Conservation (phyloP, 345 rosid species). For the Hypericum perforatum region DNA sequence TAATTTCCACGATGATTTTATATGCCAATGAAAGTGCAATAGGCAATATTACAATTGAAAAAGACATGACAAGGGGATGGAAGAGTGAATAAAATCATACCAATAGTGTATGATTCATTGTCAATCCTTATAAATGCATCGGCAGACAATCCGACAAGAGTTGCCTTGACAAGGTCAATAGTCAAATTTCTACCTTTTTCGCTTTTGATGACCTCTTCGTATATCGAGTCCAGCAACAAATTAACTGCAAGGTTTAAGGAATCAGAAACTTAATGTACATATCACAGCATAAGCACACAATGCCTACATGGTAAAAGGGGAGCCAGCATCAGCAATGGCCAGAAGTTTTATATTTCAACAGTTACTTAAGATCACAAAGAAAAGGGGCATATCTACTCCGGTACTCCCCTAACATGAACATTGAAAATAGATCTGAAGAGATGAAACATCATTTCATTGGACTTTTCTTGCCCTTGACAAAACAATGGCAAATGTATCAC, state of each 20-base stretch:
- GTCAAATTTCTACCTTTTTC: slow-evolving; percentile 68
- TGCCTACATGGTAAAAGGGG: too few species aligned
- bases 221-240: slow-evolving; percentile 52
- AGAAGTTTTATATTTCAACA: too few species aligned
- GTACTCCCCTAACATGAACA: too few species aligned
- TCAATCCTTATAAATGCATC: slow-evolving; percentile 33
- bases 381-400: too few species aligned
- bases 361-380: too few species aligned
- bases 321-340: slow-evolving; percentile 9
- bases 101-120: slow-evolving; percentile 43
- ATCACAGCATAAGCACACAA: too few species aligned
- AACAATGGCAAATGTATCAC: too few species aligned
- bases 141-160: slow-evolving; percentile 41
- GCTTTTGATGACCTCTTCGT: slow-evolving; percentile 70
- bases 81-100: slow-evolving; percentile 25
- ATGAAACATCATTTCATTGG: too few species aligned
- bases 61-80: not conserved
- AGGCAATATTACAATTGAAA: not conserved
- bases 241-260: slow-evolving; percentile 41
- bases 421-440: too few species aligned
- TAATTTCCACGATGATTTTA: slow-evolving; percentile 2
- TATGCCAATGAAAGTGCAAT: slow-evolving; percentile 8
- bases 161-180: slow-evolving; percentile 55
- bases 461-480: too few species aligned
- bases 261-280: too few species aligned